Base-by-base conservation (phyloP, 768 basidiomycete genomes). In the Xerocomellus amylosporus region DNA sequence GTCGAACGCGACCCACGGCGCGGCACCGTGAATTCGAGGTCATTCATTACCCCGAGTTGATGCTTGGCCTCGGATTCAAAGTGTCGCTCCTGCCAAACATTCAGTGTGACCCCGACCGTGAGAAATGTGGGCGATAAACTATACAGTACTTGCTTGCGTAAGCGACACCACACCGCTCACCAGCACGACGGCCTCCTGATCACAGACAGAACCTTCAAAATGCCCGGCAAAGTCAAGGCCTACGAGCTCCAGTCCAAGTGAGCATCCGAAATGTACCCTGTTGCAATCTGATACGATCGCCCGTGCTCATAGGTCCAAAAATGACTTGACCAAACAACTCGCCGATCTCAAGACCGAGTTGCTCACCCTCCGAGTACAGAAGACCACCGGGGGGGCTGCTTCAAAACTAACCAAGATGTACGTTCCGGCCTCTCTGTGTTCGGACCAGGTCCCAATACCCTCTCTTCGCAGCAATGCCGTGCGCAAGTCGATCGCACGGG, bases 361-460 rank as follows among this genome's bases (percentile, higher is more conserved):
- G 66, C 81, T 92, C 60, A 79, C 81, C 69, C 83, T 99, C 75
- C 87, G 96, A 68, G 97, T 99, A 60, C 93, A 97, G 83, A 98
- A 98, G 84, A 92, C 96, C 69, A 90, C 93, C 58, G 94, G 94
- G 68, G 93, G 94, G 33, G 90, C 92, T 64, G 88, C 95, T 54
- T 86, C 92, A 53, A 98, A 98, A 79, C 83, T 99, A 64, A 95
- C 92, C 68, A 93, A 90, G 81, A 98, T 99, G 97, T 99, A 74
- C 67, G 88, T 82, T 31, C 4, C 20, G 4, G 14, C 47, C 14
- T 10, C 12, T 30, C 2, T 30, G 28, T 8, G 14, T 17, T 44
- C 15, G 33, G 45, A 45, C 31, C 30, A 7, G 40, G 41, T 1
- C 8, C n/a, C 14, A 17, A 50, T 22, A 9, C n/a, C 28, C 33